Base-by-base conservation (phyloP, 1,284 basidiomycete genomes). In the Melampsora larici-populina region DNA sequence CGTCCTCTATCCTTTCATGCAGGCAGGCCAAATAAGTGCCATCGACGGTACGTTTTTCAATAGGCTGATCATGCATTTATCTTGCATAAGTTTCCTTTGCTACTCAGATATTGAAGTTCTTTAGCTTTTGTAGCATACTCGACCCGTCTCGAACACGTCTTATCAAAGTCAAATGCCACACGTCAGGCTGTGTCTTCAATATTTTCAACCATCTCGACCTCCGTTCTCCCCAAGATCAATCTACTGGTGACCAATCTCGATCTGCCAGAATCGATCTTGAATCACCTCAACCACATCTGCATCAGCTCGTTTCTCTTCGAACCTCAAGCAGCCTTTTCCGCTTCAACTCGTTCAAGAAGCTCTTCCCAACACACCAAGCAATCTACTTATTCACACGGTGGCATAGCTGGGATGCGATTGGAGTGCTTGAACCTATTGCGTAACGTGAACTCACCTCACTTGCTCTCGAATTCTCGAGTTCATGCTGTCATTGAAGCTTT, bases 1-100 rank as follows among this genome's bases (percentile, higher is more conserved):
- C 82, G 86, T 93, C 62, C 86, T 97, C 8, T 93, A 95, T 81
- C 93, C 94, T 0, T 92, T 95, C 80, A 88, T 96, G 6, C 93
- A 97, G 43, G 46, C 74, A 4, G 48, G 60, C 67, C 40, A 77
- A 55, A 77, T 51, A 51, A 65, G 67, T 40, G 51, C 66, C 55
- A 13, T 70, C 55, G 64, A 75, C 40, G 51, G 73, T 75, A 49
- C 49, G 73, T 75, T 60, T 58, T 13, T 43, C 43, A 13, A 43
- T 43, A 13, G 9, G 43, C 2, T 43, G 43, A 43, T 13, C 43
- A 43, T 13, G 43, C 43, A 43, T 43, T 13, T 43, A 43, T 15
- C 51, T 11, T 29, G 43, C 6, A n/a, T 48, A 36, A 66, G 17
- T 40, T 40, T 26, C 63, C 17, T 18, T 63, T 51, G 24, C 48